Evolutionary conservation across 2,329 filamentous ascomycete genomes (phyloP).

Genomic region (Gremmenia infestans): DNA sequence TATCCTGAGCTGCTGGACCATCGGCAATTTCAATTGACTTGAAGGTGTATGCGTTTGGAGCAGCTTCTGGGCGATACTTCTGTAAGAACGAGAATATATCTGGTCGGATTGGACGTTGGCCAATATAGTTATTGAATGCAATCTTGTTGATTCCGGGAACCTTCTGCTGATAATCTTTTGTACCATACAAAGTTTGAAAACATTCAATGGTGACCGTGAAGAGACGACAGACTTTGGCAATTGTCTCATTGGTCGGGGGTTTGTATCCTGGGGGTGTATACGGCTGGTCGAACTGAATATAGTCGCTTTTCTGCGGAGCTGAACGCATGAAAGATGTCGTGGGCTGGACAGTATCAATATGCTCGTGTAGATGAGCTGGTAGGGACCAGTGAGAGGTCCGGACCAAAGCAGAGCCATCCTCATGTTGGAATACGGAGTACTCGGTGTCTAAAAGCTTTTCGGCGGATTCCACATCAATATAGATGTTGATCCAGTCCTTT

Average conservation of each 20-base stretch:
- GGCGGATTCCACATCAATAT: slow-evolving; percentile 45
- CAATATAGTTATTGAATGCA: slow-evolving; percentile 24
- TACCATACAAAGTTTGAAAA: slow-evolving; percentile 20
- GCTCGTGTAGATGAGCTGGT: slow-evolving; percentile 50
- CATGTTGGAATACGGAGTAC: slow-evolving; percentile 49
- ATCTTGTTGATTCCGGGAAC: slow-evolving; percentile 18
- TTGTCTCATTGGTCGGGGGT: slow-evolving; percentile 27
- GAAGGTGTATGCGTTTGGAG: slow-evolving; percentile 6
- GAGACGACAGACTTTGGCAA: slow-evolving; percentile 58
- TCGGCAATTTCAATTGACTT: slow-evolving; percentile 13
- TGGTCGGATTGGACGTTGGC: slow-evolving; percentile 19
- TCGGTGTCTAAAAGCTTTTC: slow-evolving; percentile 50
- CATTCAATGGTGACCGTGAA: slow-evolving; percentile 18
- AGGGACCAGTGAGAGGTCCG: slow-evolving; percentile 54
- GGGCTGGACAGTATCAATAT: slow-evolving; percentile 56
- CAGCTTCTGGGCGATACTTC: slow-evolving; percentile 15
- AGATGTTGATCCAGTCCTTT: slow-evolving; percentile 53
- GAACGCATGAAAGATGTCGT: slow-evolving; percentile 54
- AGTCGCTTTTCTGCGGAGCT: slow-evolving; percentile 10
- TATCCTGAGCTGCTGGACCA: slow-evolving; percentile 10
- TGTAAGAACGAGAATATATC: slow-evolving; percentile 15
- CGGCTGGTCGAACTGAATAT: slow-evolving; percentile 18
- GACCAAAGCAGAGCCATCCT: slow-evolving; percentile 46
- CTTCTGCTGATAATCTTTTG: slow-evolving; percentile 14
- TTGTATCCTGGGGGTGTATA: slow-evolving; percentile 28